Evolutionary conservation across 306 rosid species (phyloP).

Genomic region (Crotalaria pallida): DNA sequence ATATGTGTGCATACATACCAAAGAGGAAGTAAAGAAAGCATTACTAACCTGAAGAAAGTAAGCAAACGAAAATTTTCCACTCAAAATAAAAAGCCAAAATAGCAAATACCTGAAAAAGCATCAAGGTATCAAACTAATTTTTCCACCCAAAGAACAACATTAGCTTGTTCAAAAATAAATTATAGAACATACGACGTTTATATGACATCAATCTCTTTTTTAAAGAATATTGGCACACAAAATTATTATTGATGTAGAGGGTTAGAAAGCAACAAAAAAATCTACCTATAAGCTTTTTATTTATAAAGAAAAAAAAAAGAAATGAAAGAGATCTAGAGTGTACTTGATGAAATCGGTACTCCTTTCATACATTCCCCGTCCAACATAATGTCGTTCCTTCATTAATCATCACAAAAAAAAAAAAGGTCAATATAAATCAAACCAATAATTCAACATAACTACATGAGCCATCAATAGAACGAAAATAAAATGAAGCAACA

Average conservation of each 20-base stretch:
- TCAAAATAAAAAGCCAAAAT: slow-evolving; percentile 75
- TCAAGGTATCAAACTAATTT: neutral
- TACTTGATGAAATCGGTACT: slow-evolving; percentile 88
- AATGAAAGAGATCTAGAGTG: slow-evolving; percentile 13
- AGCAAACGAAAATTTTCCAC: slow-evolving; percentile 80
- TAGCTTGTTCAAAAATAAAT: neutral
- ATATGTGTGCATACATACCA: neutral
- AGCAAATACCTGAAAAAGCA: slow-evolving; percentile 64
- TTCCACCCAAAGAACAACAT: neutral
- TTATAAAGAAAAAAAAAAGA: neutral
- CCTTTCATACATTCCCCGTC: slow-evolving; percentile 95
- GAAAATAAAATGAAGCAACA: neutral
- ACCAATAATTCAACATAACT: slow-evolving; percentile 14
- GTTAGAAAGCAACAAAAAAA: neutral
- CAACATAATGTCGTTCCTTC: slow-evolving; percentile 91
- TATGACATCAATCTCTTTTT: neutral
- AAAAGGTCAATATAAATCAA: neutral
- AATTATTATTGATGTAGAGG: neutral
- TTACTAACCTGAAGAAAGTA: slow-evolving; percentile 84
- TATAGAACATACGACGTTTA: neutral
- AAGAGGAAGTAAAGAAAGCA: neutral
- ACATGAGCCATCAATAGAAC: slow-evolving; percentile 9
- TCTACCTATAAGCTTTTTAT: neutral
- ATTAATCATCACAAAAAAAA: slow-evolving; percentile 14
- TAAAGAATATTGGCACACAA: neutral